Evolutionary conservation across 225 moss, liverwort and hornwort genomes (phyloP).

Genomic region (Physcomitrellopsis africana): DNA sequence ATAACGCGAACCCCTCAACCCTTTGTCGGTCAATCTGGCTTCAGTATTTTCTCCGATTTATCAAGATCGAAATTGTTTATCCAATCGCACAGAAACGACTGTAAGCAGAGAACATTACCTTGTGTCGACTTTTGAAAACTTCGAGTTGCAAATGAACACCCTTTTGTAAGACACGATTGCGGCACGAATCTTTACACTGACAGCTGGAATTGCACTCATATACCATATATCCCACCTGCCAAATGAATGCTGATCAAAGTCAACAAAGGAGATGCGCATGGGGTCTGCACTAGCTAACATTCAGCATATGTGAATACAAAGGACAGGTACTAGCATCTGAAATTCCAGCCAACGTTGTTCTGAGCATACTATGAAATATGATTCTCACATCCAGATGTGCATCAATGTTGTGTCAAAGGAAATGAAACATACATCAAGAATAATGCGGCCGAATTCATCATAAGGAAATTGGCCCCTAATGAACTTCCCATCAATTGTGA

Average conservation of each 20-base stretch:
- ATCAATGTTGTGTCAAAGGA: constrained; percentile 16
- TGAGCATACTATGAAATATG: not conserved
- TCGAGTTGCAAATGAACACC: constrained; percentile 92
- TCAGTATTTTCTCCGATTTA: constrained; percentile 20
- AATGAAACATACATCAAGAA: constrained; percentile 76
- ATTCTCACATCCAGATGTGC: constrained; percentile 4
- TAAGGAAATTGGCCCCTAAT: constrained; percentile 92
- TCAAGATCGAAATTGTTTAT: not conserved
- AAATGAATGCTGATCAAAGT: constrained; percentile 29
- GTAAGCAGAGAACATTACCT: constrained; percentile 52
- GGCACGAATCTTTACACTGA: constrained; percentile 70
- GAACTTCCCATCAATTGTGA: constrained; percentile 73
- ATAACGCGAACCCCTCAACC: constrained; percentile 18
- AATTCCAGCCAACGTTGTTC: not conserved
- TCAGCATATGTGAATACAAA: not conserved
- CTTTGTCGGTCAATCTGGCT: constrained; percentile 23
- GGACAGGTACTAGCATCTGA: not conserved
- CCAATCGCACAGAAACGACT: not conserved
- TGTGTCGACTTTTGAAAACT: constrained; percentile 87
- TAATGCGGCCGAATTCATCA: constrained; percentile 80
- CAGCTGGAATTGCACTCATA: constrained; percentile 99
- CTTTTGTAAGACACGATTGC: constrained; percentile 92
- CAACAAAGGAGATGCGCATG: constrained; percentile 5
- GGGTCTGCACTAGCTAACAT: constrained; percentile 10
- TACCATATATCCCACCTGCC: constrained; percentile 92